Percentiles rank a stretch among this genome's conserved stretches.
Conservation (phyloP, 371 early-diverging fungal species). For the Apophysomyces elegans region DNA sequence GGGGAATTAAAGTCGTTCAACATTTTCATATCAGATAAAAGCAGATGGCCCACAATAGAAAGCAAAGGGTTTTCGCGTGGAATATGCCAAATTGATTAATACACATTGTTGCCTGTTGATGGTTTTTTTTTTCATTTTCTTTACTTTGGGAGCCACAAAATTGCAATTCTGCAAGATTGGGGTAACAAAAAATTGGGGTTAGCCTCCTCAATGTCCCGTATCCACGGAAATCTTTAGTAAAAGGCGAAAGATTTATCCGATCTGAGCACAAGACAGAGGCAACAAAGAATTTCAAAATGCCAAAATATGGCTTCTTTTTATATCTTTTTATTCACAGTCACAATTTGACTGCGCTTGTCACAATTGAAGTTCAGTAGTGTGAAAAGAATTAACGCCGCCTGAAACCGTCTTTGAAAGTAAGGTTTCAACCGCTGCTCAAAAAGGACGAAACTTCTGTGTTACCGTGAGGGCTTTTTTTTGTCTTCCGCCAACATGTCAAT, state of each 20-base stretch:
- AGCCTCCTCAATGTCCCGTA: slow-evolving; percentile 48
- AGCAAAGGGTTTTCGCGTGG: too few species aligned
- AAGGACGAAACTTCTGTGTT: background rate
- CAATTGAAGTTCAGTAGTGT: background rate
- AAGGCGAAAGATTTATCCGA: slow-evolving; percentile 62
- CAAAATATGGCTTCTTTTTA: slow-evolving; percentile 23
- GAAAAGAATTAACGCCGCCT: background rate
- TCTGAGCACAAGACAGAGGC: slow-evolving; percentile 52
- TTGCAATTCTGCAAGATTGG: slow-evolving; percentile 4
- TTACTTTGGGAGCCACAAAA: background rate
- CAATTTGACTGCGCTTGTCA: background rate
- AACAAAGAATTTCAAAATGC: slow-evolving; percentile 23
- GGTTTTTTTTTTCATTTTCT: slow-evolving; percentile 3
- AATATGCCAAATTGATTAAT: too few species aligned
- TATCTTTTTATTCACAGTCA: slow-evolving; percentile 29
- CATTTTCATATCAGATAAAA: too few species aligned
- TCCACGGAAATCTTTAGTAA: slow-evolving; percentile 63
- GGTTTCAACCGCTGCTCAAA: background rate
- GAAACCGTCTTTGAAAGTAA: background rate
- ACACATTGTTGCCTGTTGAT: too few species aligned
- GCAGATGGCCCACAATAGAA: too few species aligned
- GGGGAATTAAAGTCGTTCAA: too few species aligned
- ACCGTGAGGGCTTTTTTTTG: background rate
- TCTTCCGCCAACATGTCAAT: slow-evolving; percentile 17
- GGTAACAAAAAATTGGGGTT: slow-evolving; percentile 50